Percentiles rank a stretch among this genome's conserved stretches.
Conservation (phyloP, 2,329 filamentous ascomycete genomes). For the Monosporascus sp. region DNA sequence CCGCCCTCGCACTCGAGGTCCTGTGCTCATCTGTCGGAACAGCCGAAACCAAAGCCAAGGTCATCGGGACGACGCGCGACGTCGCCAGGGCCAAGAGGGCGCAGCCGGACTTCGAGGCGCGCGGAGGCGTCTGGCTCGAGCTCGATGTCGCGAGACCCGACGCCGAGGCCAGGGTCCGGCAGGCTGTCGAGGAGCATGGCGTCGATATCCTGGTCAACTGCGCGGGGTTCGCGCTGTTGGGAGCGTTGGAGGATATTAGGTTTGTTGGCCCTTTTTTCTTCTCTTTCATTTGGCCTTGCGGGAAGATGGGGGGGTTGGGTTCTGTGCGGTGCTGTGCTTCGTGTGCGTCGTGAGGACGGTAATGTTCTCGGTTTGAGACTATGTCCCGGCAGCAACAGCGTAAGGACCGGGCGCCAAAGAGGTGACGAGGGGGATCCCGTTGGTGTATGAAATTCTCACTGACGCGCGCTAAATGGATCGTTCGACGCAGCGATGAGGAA, state of each 20-base stretch:
- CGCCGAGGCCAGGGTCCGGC: constrained; percentile 3
- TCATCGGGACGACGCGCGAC: constrained; percentile 7
- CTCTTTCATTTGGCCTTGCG: background rate
- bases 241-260: constrained; percentile 8
- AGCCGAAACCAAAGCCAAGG: constrained; percentile 1
- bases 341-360: too few relatives aligned
- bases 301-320: too few relatives aligned
- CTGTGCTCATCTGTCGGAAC: background rate
- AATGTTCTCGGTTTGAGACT: too few relatives aligned
- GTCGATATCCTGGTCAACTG: constrained; percentile 10
- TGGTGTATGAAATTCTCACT: too few relatives aligned
- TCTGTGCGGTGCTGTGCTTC: too few relatives aligned
- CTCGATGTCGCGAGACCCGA: constrained; percentile 5
- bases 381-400: too few relatives aligned
- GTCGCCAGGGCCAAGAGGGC: constrained; percentile 4
- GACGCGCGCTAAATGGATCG: too few relatives aligned
- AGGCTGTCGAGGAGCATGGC: constrained; percentile 3
- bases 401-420: too few relatives aligned
- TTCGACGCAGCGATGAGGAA: constrained; percentile 2
- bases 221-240: constrained; percentile 6
- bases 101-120: constrained; percentile 6
- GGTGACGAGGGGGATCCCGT: too few relatives aligned
- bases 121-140: constrained; percentile 8
- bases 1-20: constrained; percentile 1
- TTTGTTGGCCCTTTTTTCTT: background rate